Percentiles rank a stretch among this genome's conserved stretches.
Conservation (phyloP, 306 rosid genomes). For the Prunus fruticosa region DNA sequence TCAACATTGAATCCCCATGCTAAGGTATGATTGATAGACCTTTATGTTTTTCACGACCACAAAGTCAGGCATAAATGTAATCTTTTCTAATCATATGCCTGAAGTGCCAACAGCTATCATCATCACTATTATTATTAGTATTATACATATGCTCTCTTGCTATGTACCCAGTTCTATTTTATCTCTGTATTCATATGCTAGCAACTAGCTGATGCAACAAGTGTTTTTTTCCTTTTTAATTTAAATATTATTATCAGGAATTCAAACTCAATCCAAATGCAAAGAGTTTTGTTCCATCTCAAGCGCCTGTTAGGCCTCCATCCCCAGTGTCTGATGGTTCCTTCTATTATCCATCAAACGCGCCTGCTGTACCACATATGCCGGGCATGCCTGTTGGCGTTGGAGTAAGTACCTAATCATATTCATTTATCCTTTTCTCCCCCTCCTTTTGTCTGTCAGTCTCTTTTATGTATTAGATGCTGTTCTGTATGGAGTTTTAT, state of each 20-base stretch:
- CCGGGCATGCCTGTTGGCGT: slow-evolving; percentile 73
- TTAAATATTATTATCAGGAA: slow-evolving; percentile 51
- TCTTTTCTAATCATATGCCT: neutral
- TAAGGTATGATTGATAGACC: slow-evolving; percentile 51
- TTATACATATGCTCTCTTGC: slow-evolving; percentile 1
- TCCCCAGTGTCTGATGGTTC: slow-evolving; percentile 87
- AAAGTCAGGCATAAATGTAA: neutral
- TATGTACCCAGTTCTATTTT: slow-evolving; percentile 5
- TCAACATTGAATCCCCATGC: slow-evolving; percentile 81
- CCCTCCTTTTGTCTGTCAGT: neutral
- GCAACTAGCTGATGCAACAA: neutral
- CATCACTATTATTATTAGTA: neutral
- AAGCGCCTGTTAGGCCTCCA: slow-evolving; percentile 68
- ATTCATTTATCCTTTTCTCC: neutral
- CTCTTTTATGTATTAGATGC: neutral
- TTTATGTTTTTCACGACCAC: neutral
- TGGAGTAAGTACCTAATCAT: slow-evolving; percentile 58
- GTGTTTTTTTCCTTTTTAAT: neutral
- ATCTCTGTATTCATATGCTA: neutral
- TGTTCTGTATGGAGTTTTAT: neutral
- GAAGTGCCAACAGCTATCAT: neutral
- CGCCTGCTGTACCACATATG: slow-evolving; percentile 65
- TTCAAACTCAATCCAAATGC: slow-evolving; percentile 94
- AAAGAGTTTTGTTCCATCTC: slow-evolving; percentile 80
- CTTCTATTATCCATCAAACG: slow-evolving; percentile 61